Percentiles rank a stretch among this genome's conserved stretches.
phyloP scores from a whole-genome alignment of 345 rosid genomes.

The Citrus inodora region DNA sequence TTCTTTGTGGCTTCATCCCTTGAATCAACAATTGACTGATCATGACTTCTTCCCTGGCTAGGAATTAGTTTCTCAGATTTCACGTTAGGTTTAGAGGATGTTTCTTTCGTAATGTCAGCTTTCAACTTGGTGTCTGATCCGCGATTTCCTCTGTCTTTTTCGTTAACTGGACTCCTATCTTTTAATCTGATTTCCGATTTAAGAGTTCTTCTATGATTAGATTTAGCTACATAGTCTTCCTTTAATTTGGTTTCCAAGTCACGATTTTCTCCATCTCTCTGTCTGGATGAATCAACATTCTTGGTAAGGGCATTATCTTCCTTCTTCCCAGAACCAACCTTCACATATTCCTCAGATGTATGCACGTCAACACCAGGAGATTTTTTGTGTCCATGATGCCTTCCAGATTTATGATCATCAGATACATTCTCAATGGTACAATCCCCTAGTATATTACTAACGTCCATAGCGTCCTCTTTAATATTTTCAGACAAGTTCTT shows the following conservation, averaged over 20 bases:
- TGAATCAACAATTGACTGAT: constrained; percentile 23
- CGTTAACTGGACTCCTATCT: constrained; percentile 21
- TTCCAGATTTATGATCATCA: constrained; percentile 29
- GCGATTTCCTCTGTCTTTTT: constrained; percentile 20
- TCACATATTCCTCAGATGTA: constrained; percentile 28
- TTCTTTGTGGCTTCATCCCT: constrained; percentile 41
- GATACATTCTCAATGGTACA: constrained; percentile 28
- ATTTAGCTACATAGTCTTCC: constrained; percentile 10
- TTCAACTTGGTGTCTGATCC: constrained; percentile 39
- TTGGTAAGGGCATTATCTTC: constrained; percentile 23
- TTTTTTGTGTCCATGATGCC: constrained; percentile 23
- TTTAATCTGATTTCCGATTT: constrained; percentile 39
- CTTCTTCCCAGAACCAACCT: constrained; percentile 31
- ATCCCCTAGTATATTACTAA: constrained; percentile 19
- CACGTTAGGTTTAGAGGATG: constrained; percentile 25
- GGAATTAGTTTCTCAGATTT: constrained; percentile 30
- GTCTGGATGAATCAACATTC: constrained; percentile 17
- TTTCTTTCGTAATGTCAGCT: constrained; percentile 35
- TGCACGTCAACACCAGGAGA: constrained; percentile 24
- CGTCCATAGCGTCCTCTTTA: constrained; percentile 26
- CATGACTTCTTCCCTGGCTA: constrained; percentile 33
- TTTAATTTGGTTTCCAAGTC: constrained; percentile 35
- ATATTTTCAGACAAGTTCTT: constrained; percentile 42
- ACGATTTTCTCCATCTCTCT: constrained; percentile 15
- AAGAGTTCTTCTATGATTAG: constrained; percentile 20